Evolutionary conservation across 1,139 yeast species (phyloP).

Genomic region (Magnusiomyces paraingens): DNA sequence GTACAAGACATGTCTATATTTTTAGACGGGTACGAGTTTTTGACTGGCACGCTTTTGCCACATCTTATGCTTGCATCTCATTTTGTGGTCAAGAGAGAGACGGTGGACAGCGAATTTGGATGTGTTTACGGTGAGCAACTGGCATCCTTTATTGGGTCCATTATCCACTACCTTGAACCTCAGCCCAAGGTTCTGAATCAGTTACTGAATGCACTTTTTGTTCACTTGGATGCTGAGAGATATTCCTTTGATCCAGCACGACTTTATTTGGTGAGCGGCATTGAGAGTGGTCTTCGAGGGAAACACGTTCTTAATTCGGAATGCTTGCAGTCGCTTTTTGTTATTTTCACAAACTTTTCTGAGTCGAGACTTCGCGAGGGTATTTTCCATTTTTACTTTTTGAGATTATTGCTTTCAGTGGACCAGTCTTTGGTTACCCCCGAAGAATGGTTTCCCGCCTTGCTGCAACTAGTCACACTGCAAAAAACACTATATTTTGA

Average conservation of each 20-base stretch:
- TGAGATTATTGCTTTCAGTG: no score
- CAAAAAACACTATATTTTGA: conserved; percentile 7
- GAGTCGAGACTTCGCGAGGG: neutral
- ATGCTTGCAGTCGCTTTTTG: conserved; percentile 33
- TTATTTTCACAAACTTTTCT: conserved; percentile 11
- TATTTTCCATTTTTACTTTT: no score
- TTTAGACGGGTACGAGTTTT: conserved; percentile 36
- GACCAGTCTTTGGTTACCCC: conserved; percentile 3
- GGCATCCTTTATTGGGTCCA: conserved; percentile 41
- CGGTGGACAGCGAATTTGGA: conserved; percentile 24
- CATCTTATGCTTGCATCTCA: conserved; percentile 60
- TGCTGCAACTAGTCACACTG: conserved; percentile 3
- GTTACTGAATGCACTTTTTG: conserved; percentile 25
- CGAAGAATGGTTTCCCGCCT: conserved; percentile 11
- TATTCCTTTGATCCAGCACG: conserved; percentile 68
- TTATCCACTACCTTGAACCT: conserved; percentile 40
- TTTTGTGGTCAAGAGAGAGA: conserved; percentile 35
- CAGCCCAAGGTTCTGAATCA: neutral
- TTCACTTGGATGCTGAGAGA: conserved; percentile 42
- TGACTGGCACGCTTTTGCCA: conserved; percentile 52
- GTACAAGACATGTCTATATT: conserved; percentile 38
- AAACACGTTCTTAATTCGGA: conserved; percentile 39
- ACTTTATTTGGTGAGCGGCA: conserved; percentile 53
- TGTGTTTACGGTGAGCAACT: conserved; percentile 59
- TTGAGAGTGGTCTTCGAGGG: conserved; percentile 45